Evolutionary conservation across 345 rosid species (phyloP), one percentile per base, ranked within the genome.

Genomic region (Triadica sebifera): DNA sequence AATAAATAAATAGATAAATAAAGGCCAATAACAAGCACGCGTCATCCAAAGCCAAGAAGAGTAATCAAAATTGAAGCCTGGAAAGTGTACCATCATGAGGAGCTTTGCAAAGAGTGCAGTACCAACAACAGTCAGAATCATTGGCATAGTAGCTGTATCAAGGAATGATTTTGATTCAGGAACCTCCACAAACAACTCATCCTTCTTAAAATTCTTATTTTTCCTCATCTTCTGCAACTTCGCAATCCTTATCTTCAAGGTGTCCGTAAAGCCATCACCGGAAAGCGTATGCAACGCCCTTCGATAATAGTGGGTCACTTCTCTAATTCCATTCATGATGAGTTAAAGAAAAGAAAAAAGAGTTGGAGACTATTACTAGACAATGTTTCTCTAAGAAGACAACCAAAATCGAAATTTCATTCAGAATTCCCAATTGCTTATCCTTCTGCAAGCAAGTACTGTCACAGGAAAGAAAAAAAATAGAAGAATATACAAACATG

Each of bases 141-240:
- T 89, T 5, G 96, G 93, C 90, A 87, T 62, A 10, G 96, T 81
- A 19, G 96, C 92, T 15, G 94, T 90, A 77, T 94, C 98, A 20
- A 92, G 84, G 51, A 75, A 90, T 0, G 89, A 71, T 74, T 73
- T 81, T 5, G 97, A 87, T 57, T 87, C 95, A 0, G 98, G 97
- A 73, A 87, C 90, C 78, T 92, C 91, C 59, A 94, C 97, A 65
- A 92, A 86, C 45, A 94, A 76, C 67, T 84, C 81, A 53, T 88
- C 79, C 72, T 84, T 90, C 79, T 69, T 81, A 9, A 78, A 72
- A 53, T 85, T 85, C 72, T 72, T 89, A 72, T 58, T 83, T 70
- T 78, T 86, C 86, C 84, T 89, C 56, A 1, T 53, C 77, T 83
- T 92, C 74, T 83, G 83, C 81, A 90, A 39, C 72, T 88, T 89